A percentile compares a stretch with the other conserved stretches of the same genome.
These are phyloP conservation scores for Verticillium klebahnii DNA, from an alignment of 2,329 filamentous ascomycete species.

Conservation along the genomic window DNA sequence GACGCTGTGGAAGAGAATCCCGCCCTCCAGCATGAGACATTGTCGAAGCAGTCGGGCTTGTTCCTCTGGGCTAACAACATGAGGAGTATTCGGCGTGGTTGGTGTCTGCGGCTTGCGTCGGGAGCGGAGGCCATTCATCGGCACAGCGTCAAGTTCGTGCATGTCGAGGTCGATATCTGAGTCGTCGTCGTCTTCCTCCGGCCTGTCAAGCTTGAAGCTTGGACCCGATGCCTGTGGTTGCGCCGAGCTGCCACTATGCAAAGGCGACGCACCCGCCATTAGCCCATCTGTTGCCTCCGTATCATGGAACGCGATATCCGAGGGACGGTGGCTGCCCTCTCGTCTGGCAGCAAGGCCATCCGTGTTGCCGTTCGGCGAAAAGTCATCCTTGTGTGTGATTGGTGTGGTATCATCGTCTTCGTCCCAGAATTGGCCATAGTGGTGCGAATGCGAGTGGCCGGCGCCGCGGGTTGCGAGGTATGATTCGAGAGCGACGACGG, in stretches of 20 bases:
- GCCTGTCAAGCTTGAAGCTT: slow-evolving; percentile 11
- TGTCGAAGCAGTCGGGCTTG: slow-evolving; percentile 67
- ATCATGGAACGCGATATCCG: slow-evolving; percentile 46
- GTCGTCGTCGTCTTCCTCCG: slow-evolving; percentile 35
- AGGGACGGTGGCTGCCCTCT: slow-evolving; percentile 33
- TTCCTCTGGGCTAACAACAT: slow-evolving; percentile 42
- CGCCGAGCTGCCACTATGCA: slow-evolving; percentile 49
- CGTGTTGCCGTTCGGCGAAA: slow-evolving; percentile 1
- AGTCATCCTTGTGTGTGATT: slow-evolving; percentile 14
- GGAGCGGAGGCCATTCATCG: slow-evolving; percentile 20
- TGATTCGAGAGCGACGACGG: slow-evolving; percentile 83
- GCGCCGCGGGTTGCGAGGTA: slow-evolving; percentile 72
- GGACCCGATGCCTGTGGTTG: slow-evolving; percentile 6
- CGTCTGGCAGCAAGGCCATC: slow-evolving; percentile 33
- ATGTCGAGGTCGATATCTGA: slow-evolving; percentile 57
- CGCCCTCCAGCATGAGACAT: slow-evolving; percentile 74
- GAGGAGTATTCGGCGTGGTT: slow-evolving; percentile 5
- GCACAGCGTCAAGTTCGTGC: slow-evolving; percentile 51
- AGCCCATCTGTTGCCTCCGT: slow-evolving; percentile 49
- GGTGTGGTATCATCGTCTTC: slow-evolving; percentile 32
- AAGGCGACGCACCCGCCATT: slow-evolving; percentile 53
- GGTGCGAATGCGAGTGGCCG: slow-evolving; percentile 55
- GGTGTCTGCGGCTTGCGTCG: slow-evolving; percentile 10
- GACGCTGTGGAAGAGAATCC: slow-evolving; percentile 79
- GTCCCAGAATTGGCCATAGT: slow-evolving; percentile 38